Base-by-base conservation (phyloP, 306 rosid species). In the Canavalia ensiformis region DNA sequence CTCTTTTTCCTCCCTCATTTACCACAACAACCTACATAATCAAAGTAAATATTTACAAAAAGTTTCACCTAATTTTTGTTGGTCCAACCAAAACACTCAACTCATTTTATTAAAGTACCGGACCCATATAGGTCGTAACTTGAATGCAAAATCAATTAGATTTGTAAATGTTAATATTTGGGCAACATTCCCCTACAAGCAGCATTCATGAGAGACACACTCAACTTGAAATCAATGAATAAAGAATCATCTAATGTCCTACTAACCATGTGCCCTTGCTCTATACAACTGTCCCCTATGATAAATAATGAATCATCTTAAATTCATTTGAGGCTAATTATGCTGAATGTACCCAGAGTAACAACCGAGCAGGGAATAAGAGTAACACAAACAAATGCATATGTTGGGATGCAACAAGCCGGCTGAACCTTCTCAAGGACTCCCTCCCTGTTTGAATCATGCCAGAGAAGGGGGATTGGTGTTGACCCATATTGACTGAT, bases 381-480 rank as follows among this genome's bases (percentile, higher is more conserved):
- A 95, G 85, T 70, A 93, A 78, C 83, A 95, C 88, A 84, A 95
- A 86, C 88, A 93, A 79, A 54, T 89, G 95, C 94, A 91, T 89
- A 59, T 87, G 92, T 81, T 87, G 94, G 6, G 91, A 93, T 7
- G 97, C 92, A 82, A 93, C 93, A 7, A 93, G 88, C 81, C 97
- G 82, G 31, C 93, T 83, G 87, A 93, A 86, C 79, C 94, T 78
- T 86, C 82, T 86, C 84, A 93, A 82, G 10, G 97, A 88, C 81
- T 90, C 92, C 85, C 74, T 89, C 18, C 99, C 98, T 0, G 81
- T 84, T 71, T 76, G 87, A 46, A 92, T 30, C 63, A 91, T 60
- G 65, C 97, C 89, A 0, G 97, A 84, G 87, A 95, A 90, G 47
- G 84, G 85, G 49, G 86, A 55, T 81, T 81, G 94, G 13, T 85